Base-by-base conservation (phyloP, 805 yeast genomes). In the Teunomyces gatunensis region DNA sequence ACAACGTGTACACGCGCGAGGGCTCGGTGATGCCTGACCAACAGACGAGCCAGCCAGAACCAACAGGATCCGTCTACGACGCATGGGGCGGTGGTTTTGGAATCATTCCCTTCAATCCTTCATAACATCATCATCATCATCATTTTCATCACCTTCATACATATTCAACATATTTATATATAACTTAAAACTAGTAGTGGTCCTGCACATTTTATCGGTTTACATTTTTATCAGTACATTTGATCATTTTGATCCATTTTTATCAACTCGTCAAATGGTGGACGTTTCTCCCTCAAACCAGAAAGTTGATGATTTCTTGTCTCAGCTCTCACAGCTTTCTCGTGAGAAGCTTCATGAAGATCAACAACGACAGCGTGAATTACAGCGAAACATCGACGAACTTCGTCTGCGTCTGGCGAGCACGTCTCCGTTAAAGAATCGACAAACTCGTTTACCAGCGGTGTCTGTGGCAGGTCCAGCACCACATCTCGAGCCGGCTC, bases 81-180 rank as follows among this genome's bases (percentile, higher is more conserved):
- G 63, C 58, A 32, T 54, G 68, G 54, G 61, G 65, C 6, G 65
- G 67, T 7, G 62, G 66, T 3, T 68, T 67, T 50, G 75, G 73
- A 0, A 63, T 67, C 44, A 64, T 73, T 47, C 78, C 78, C 1
- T 73, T 73, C 60, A 73, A 73, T 48, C 78, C 77, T 18, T 67
- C 72, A 10, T 69, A 51, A 46, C 33, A 28, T 15, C 17, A 1
- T 15, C 17, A 15, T 15, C 17, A 15, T 15, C 17, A 15, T 15
- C 17, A 15, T 15, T 2, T 15, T 15, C 17, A 15, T 15, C n/a
- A n/a, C n/a, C n/a, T n/a, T n/a, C n/a, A n/a, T n/a, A n/a, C n/a
- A n/a, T n/a, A n/a, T n/a, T n/a, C n/a, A n/a, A n/a, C n/a, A n/a
- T n/a, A n/a, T n/a, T 15, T 15, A 15, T 25, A 21, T 9, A 21